phyloP scores from a whole-genome alignment of 2,329 filamentous ascomycete genomes.

The Cladorrhinum sp. region DNA sequence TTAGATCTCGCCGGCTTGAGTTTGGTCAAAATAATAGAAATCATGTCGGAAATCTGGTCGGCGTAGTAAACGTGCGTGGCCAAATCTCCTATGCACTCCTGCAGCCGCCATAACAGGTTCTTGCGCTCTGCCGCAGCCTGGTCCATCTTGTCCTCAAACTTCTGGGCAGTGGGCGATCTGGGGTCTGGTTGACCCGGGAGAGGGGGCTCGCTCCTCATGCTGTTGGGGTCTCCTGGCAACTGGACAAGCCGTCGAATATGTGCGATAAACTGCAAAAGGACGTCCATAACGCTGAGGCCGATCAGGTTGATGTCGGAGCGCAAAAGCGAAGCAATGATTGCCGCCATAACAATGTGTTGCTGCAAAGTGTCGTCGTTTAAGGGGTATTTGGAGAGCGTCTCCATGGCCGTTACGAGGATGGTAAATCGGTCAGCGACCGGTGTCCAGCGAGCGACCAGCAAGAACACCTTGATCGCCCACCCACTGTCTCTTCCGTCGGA shows the following conservation, averaged over 20 bases:
- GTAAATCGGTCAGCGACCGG: conserved; percentile 93
- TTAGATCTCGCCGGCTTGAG: conserved; percentile 62
- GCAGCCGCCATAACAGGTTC: conserved; percentile 66
- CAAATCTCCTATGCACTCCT: conserved; percentile 82
- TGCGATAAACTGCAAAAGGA: conserved; percentile 78
- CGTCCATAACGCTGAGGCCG: conserved; percentile 92
- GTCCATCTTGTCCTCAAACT: conserved; percentile 36
- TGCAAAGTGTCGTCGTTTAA: conserved; percentile 68
- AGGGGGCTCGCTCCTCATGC: conserved; percentile 27
- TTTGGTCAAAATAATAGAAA: conserved; percentile 72
- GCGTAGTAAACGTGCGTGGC: conserved; percentile 96
- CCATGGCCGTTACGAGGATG: conserved; percentile 78
- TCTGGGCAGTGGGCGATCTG: conserved; percentile 26
- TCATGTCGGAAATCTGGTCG: conserved; percentile 94
- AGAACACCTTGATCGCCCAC: conserved; percentile 82
- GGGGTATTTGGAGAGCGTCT: conserved; percentile 66
- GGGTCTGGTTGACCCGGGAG: conserved; percentile 30
- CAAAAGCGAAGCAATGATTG: conserved; percentile 77
- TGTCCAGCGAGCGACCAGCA: conserved; percentile 78
- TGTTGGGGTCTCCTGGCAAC: conserved; percentile 45
- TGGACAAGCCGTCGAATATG: conserved; percentile 78
- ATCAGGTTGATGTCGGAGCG: conserved; percentile 91
- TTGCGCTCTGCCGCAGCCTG: conserved; percentile 48
- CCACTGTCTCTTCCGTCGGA: conserved; percentile 49
- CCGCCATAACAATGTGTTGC: conserved; percentile 71